phyloP scores from a whole-genome alignment of 2,329 filamentous ascomycete species.

The Gliomastix tumulicola region DNA sequence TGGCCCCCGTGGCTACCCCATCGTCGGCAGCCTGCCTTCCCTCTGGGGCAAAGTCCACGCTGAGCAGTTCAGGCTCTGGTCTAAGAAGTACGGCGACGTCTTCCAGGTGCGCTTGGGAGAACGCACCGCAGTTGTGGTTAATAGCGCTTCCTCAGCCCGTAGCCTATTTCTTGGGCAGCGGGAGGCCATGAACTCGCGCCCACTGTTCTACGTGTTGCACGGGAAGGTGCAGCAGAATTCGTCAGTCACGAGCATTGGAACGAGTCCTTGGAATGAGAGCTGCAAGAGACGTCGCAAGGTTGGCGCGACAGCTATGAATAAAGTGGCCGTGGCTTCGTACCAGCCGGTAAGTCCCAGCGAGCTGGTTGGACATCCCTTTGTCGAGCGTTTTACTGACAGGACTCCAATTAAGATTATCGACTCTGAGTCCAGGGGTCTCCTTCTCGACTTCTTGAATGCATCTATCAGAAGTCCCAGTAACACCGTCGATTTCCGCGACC shows the following conservation, averaged over 20 bases:
- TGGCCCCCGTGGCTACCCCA: neutral
- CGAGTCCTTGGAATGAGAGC: conserved; percentile 61
- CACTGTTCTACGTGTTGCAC: conserved; percentile 58
- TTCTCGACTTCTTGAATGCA: neutral
- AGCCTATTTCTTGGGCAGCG: neutral
- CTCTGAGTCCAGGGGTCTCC: neutral
- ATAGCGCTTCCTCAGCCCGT: neutral
- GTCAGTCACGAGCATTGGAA: conserved; percentile 42
- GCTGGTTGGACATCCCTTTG: neutral
- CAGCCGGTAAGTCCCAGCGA: neutral
- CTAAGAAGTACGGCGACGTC: neutral
- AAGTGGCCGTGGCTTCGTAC: neutral
- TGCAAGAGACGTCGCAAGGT: conserved; percentile 39
- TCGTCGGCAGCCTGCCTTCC: neutral
- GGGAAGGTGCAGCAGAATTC: conserved; percentile 39
- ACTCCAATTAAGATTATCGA: neutral
- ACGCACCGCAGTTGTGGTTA: neutral
- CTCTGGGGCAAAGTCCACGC: neutral
- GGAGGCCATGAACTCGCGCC: conserved; percentile 57
- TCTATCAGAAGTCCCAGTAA: neutral
- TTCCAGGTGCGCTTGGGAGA: neutral
- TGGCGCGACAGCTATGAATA: neutral
- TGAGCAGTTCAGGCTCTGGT: neutral
- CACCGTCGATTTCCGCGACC: neutral
- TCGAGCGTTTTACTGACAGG: too few relatives aligned